Evolutionary conservation across 2,329 filamentous ascomycete genomes (phyloP).

Genomic region (Dactylellina sp.): DNA sequence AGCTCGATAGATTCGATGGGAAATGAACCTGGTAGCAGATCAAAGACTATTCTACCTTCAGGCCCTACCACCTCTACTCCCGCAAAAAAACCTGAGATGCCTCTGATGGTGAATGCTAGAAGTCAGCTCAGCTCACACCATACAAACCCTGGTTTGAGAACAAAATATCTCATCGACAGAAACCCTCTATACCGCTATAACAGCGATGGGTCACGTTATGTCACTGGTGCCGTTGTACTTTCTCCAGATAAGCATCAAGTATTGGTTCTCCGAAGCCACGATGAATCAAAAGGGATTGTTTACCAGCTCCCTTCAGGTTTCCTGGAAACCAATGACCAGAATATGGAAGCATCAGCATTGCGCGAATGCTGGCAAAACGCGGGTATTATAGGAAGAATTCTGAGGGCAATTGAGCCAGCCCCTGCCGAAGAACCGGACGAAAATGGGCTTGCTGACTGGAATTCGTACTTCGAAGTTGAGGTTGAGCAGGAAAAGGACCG

Average conservation of each 20-base stretch:
- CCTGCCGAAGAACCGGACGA: slow-evolving; percentile 55
- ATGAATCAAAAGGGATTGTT: slow-evolving; percentile 34
- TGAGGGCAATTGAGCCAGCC: slow-evolving; percentile 50
- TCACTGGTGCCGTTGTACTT: slow-evolving; percentile 51
- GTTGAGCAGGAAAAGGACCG: slow-evolving; percentile 50
- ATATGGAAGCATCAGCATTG: slow-evolving; percentile 55
- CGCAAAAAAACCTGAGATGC: slow-evolving; percentile 29
- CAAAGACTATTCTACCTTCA: neutral
- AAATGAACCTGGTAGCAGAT: neutral
- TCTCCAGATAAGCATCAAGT: slow-evolving; percentile 55
- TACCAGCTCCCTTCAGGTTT: slow-evolving; percentile 53
- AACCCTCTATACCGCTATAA: slow-evolving; percentile 53
- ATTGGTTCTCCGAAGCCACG: slow-evolving; percentile 47
- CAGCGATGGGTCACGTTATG: slow-evolving; percentile 54
- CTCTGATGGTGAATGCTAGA: neutral
- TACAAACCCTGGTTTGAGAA: neutral
- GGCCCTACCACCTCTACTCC: neutral
- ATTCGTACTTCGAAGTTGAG: slow-evolving; percentile 55
- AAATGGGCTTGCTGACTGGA: slow-evolving; percentile 55
- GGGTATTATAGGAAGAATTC: slow-evolving; percentile 49
- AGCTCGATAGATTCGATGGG: neutral
- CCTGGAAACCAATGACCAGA: slow-evolving; percentile 52
- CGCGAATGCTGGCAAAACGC: slow-evolving; percentile 56
- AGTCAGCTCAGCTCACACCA: neutral
- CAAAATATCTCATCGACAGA: slow-evolving; percentile 20